These are phyloP conservation scores for Cenchrus americanus DNA, from an alignment of 176 grass and related monocot species.

Conservation along the genomic window DNA sequence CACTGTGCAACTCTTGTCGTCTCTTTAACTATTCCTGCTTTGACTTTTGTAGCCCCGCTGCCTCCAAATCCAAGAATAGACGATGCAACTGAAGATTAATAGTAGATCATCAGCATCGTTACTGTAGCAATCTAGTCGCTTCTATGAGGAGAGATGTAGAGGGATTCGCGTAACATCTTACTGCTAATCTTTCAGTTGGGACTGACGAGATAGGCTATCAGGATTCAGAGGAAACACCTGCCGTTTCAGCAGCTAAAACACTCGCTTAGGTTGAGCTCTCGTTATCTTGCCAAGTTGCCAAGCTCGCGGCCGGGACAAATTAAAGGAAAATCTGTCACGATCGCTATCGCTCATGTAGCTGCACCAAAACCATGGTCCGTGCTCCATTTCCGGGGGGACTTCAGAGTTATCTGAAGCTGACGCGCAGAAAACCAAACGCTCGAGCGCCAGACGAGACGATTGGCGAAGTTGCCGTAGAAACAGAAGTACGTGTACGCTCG, in stretches of 20 bases:
- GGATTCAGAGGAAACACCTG: no score
- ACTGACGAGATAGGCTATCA: neutral
- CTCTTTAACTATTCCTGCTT: neutral
- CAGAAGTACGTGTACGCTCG: no score
- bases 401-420: neutral
- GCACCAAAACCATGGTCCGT: conserved; percentile 18
- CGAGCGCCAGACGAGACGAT: neutral
- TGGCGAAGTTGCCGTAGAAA: neutral
- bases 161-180: neutral
- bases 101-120: no score
- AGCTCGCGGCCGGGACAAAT: neutral
- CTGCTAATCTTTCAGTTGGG: neutral
- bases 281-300: neutral
- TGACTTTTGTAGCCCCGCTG: no score
- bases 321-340: neutral
- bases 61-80: no score
- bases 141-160: neutral
- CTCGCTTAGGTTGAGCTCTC: conserved; percentile 4
- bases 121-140: no score
- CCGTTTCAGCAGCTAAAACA: no score
- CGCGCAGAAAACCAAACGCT: neutral
- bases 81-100: no score
- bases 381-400: conserved; percentile 22
- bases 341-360: no score
- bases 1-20: neutral